Conservation (phyloP, 2,329 filamentous ascomycete genomes). For the Nemania abortiva region DNA sequence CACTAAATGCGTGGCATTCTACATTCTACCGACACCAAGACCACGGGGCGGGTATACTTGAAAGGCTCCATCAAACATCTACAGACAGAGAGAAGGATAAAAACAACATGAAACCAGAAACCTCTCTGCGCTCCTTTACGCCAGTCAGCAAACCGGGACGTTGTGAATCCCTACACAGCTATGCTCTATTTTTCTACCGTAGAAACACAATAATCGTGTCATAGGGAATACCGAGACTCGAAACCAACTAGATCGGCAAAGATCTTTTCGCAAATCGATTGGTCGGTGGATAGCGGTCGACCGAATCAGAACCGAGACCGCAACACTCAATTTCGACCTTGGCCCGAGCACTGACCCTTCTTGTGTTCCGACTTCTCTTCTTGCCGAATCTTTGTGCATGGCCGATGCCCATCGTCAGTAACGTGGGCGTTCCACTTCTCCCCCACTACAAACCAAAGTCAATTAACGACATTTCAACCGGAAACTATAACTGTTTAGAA, state of each 20-base stretch:
- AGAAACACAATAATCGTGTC: background rate
- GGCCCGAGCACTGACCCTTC: background rate
- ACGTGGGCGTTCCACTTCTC: conserved; percentile 39
- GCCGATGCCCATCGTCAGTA: conserved; percentile 41
- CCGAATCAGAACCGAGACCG: background rate
- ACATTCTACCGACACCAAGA: background rate
- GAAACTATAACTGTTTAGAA: background rate
- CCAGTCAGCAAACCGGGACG: background rate
- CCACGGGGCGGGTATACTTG: background rate
- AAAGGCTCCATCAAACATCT: background rate
- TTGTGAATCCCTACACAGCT: background rate
- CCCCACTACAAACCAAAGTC: conserved; percentile 32
- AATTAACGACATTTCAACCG: background rate
- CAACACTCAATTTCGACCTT: background rate
- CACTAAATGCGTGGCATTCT: background rate
- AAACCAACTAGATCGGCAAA: background rate
- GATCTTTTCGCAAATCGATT: conserved; percentile 1
- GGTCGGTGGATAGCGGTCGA: background rate
- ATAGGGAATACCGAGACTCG: background rate
- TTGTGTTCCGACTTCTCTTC: conserved; percentile 8
- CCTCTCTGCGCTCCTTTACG: background rate
- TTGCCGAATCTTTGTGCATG: conserved; percentile 19
- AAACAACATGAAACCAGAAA: background rate
- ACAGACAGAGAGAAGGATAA: background rate
- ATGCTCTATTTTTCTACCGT: background rate